Evolutionary conservation across 192 early-diverging fungal species (phyloP).

Genomic region (Funneliformis mosseae): DNA sequence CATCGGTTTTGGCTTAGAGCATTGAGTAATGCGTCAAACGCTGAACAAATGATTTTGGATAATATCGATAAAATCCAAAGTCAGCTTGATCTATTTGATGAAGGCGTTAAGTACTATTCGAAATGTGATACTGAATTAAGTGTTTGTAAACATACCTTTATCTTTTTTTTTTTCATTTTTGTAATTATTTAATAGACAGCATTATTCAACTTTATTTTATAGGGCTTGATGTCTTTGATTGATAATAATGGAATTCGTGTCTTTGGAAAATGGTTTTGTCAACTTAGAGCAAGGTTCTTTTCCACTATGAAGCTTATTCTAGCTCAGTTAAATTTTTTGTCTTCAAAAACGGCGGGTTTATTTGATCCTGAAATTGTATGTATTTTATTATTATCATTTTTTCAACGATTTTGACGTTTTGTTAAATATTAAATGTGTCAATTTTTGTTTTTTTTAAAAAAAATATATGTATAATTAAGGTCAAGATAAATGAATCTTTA

Average conservation of each 20-base stretch:
- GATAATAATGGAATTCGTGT: background rate
- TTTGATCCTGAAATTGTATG: background rate
- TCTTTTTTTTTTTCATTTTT: background rate
- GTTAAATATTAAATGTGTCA: no score
- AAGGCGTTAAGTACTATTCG: background rate
- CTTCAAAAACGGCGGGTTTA: background rate
- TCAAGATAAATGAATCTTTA: background rate
- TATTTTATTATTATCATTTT: background rate
- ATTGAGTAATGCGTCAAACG: background rate
- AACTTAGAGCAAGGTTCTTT: slow-evolving; percentile 11
- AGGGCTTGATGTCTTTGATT: slow-evolving; percentile 18
- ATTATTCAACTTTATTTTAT: background rate
- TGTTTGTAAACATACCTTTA: background rate
- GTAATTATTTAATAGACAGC: background rate
- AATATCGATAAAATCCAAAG: background rate
- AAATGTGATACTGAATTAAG: slow-evolving; percentile 11
- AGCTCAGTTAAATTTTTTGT: background rate
- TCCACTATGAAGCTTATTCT: slow-evolving; percentile 7
- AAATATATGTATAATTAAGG: background rate
- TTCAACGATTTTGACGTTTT: background rate
- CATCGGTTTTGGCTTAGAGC: slow-evolving; percentile 16
- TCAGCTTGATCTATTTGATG: background rate
- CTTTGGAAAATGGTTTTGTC: slow-evolving; percentile 20
- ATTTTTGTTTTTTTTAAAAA: background rate
- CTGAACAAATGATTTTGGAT: background rate